phyloP scores from a whole-genome alignment of 257 asterid species.

The Orobanche coerulescens region DNA sequence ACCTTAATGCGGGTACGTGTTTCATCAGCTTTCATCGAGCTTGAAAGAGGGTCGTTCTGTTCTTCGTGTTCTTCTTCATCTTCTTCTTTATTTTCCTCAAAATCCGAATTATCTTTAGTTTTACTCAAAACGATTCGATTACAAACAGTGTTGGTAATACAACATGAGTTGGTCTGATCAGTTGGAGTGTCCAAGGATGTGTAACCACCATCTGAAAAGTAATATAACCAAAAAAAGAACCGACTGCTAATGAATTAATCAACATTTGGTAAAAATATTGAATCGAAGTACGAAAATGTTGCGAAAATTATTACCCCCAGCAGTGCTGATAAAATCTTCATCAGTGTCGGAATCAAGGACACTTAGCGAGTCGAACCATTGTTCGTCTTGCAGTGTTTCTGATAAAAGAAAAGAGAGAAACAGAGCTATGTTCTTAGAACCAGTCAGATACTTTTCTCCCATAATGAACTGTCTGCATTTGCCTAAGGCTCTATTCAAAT shows the following conservation, averaged over 20 bases:
- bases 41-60: neutral
- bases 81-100: slow-evolving; percentile 3
- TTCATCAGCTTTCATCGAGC: too few species aligned
- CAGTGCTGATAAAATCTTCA: slow-evolving; percentile 59
- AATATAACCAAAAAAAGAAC: neutral
- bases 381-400: slow-evolving; percentile 57
- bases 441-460: too few species aligned
- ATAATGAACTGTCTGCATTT: too few species aligned
- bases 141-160: neutral
- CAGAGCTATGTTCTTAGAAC: too few species aligned
- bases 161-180: slow-evolving; percentile 18
- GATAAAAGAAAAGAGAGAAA: slow-evolving; percentile 19
- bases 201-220: slow-evolving; percentile 35
- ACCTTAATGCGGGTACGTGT: too few species aligned
- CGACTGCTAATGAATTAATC: neutral
- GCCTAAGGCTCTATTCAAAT: too few species aligned
- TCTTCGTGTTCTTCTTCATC: neutral
- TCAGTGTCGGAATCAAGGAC: slow-evolving; percentile 72
- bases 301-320: slow-evolving; percentile 41
- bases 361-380: slow-evolving; percentile 75
- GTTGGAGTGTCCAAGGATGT: slow-evolving; percentile 25
- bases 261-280: neutral
- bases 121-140: neutral
- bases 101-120: neutral
- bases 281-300: neutral